Base-by-base conservation (phyloP, 352 stramenopile genomes). In the Phytophthora macrochlamydospora region DNA sequence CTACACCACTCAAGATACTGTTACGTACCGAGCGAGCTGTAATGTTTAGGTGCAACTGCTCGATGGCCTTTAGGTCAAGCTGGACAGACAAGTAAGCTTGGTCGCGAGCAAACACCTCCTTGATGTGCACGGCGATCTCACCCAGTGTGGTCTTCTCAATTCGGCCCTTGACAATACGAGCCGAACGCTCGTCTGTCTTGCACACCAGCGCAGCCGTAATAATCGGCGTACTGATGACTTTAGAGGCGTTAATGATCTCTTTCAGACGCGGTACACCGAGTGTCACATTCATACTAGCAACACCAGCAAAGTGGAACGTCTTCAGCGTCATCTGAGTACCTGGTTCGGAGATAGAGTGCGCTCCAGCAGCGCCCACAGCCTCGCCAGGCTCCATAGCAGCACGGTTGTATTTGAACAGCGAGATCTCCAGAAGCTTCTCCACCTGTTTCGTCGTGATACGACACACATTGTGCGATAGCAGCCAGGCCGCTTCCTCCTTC, bases 261-360 rank as follows among this genome's bases (percentile, higher is more conserved):
- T 98, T 98, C 29, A 99, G 81, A 49, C 98, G 96, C n/a, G 98
- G 98, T 42, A 99, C 98, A 83, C 98, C 98, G 6, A 99, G 89
- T 30, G 98, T 99, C 42, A 99, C 98, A 82, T 99, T 99, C 98
- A 99, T 99, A 58, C 93, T 98, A 29, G 97, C 98, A 49, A 99
- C 98, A 75, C 98, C 98, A 40, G 97, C 97, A 87, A 99, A 99
- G 82, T 99, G 98, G 73, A 99, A 99, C 28, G 97, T 99, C 76
- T 99, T 98, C 7, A 98, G 77, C 48, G 95, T 99, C 95, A 99
- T 98, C 75, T 98, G 95, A 11, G 90, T 98, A 75, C 85, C 92
- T 6, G 93, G 95, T 65, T 99, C 98, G 32, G 92, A 98, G 59
- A 99, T 98, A 56, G 88, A 98, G 75, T 99, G 97, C 24, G 97